Evolutionary conservation across 139 green algal species (phyloP).

Genomic region (Micractinium conductrix): DNA sequence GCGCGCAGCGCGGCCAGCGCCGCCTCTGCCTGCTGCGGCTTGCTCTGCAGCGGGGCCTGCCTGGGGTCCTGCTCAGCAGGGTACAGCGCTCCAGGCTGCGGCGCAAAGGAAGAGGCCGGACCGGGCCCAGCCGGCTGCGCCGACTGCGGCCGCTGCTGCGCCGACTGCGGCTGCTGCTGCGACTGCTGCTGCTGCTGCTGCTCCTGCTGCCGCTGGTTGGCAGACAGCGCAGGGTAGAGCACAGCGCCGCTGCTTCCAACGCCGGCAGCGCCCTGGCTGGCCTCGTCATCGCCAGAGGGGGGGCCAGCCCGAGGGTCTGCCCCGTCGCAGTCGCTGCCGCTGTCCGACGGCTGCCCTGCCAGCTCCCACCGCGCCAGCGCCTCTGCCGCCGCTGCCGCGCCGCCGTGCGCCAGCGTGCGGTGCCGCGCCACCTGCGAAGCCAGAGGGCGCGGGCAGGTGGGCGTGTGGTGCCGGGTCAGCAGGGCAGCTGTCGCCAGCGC

Average conservation of each 20-base stretch:
- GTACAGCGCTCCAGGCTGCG: not conserved
- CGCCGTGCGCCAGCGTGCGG: not conserved
- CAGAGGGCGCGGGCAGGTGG: too few relatives aligned
- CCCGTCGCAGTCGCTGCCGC: not conserved
- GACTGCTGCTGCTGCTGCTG: not conserved
- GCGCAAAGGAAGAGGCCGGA: not conserved
- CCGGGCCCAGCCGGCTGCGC: too few relatives aligned
- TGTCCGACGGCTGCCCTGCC: not conserved
- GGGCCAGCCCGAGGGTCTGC: not conserved
- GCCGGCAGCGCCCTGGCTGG: not conserved
- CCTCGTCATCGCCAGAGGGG: too few relatives aligned
- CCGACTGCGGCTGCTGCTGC: not conserved
- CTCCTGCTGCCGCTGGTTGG: not conserved
- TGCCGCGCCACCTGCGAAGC: not conserved
- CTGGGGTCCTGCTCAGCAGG: not conserved
- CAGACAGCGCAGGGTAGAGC: not conserved
- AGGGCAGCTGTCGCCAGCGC: too few relatives aligned
- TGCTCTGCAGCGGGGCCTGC: not conserved
- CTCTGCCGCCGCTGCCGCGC: not conserved
- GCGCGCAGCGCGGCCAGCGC: slow-evolving; percentile 15
- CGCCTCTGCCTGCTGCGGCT: not conserved
- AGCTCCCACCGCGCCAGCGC: not conserved
- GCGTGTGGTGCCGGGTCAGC: too few relatives aligned
- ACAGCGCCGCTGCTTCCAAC: not conserved
- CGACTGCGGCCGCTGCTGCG: not conserved